A percentile compares a stretch with the other conserved stretches of the same genome.
phyloP scores from a whole-genome alignment of 345 rosid genomes.

The Camelina laxa region DNA sequence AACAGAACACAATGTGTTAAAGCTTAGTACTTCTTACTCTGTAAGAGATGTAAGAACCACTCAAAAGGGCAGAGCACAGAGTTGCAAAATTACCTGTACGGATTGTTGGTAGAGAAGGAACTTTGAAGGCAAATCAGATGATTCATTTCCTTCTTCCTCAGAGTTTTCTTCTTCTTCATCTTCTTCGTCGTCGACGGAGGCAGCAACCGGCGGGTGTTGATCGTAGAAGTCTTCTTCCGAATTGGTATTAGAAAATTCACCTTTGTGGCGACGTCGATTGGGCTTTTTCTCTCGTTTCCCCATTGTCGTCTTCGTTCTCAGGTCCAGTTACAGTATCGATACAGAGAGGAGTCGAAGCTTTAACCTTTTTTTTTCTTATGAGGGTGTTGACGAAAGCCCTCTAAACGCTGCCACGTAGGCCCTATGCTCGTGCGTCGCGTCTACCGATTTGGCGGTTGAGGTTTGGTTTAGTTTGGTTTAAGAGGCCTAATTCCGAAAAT shows the following conservation, averaged over 20 bases:
- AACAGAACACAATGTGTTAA: background rate
- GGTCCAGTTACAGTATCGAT: background rate
- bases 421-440: too few species aligned
- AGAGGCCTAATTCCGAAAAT: too few species aligned
- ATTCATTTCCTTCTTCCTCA: constrained; percentile 45
- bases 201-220: constrained; percentile 29
- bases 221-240: constrained; percentile 59
- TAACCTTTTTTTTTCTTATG: background rate
- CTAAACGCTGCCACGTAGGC: too few species aligned
- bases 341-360: background rate
- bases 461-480: too few species aligned
- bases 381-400: too few species aligned
- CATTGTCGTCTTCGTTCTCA: constrained; percentile 42
- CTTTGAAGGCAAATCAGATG: constrained; percentile 66
- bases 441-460: too few species aligned
- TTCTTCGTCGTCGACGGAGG: constrained; percentile 37
- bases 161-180: constrained; percentile 44
- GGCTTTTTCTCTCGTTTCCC: constrained; percentile 81
- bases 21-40: background rate
- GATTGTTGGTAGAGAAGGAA: constrained; percentile 87
- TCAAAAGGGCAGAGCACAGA: background rate
- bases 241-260: constrained; percentile 29
- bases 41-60: background rate
- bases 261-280: constrained; percentile 58
- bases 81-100: constrained; percentile 56